Percentiles rank a stretch among this genome's conserved stretches.
Conservation (phyloP, 2,329 filamentous ascomycete species). For the Trichoderma guizhouense region DNA sequence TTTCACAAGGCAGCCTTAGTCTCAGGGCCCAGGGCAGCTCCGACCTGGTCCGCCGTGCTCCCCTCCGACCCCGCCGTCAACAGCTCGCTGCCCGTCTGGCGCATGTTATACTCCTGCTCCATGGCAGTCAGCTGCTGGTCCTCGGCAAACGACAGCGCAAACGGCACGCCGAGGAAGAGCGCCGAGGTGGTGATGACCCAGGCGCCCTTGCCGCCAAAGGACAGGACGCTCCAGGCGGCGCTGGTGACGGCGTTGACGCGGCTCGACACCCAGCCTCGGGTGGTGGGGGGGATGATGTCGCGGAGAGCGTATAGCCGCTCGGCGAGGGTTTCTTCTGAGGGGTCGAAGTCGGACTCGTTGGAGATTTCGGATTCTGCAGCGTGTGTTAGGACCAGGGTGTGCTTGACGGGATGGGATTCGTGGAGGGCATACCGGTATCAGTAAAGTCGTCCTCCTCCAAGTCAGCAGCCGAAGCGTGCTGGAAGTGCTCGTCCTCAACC, state of each 20-base stretch:
- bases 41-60: constrained; percentile 48
- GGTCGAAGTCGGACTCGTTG: constrained; percentile 69
- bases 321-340: constrained; percentile 54
- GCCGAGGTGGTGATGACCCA: constrained; percentile 91
- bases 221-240: constrained; percentile 52
- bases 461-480: constrained; percentile 63
- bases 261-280: constrained; percentile 64
- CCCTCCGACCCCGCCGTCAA: constrained; percentile 47
- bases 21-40: constrained; percentile 45
- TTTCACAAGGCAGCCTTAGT: constrained; percentile 51
- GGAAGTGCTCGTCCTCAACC: constrained; percentile 94
- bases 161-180: constrained; percentile 86
- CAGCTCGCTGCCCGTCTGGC: constrained; percentile 79
- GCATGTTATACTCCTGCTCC: constrained; percentile 96
- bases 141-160: constrained; percentile 87
- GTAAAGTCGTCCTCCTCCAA: constrained; percentile 92
- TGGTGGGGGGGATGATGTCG: constrained; percentile 72
- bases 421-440: constrained; percentile 70
- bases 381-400: neutral
- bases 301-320: constrained; percentile 70
- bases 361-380: constrained; percentile 75
- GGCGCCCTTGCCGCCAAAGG: constrained; percentile 78
- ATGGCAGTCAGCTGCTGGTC: constrained; percentile 96
- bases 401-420: neutral
- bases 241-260: constrained; percentile 53